These are phyloP conservation scores for Phylloporus arenicola DNA, from an alignment of 768 basidiomycete species.

Conservation along the genomic window DNA sequence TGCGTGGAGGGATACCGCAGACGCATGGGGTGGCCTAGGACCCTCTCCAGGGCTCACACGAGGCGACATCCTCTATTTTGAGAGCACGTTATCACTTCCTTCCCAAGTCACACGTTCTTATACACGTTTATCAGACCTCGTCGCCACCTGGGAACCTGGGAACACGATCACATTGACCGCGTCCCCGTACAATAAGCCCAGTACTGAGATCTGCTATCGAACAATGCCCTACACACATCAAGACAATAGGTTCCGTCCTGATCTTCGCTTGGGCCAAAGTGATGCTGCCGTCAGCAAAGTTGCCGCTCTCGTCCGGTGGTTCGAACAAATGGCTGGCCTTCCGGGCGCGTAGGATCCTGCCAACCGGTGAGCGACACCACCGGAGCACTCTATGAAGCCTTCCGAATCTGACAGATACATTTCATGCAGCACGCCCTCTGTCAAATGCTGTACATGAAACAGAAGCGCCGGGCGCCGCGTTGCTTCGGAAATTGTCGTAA, in stretches of 20 bases:
- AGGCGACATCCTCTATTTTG: conserved; percentile 67
- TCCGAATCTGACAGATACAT: conserved; percentile 9
- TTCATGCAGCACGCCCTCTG: conserved; percentile 7
- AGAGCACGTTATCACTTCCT: conserved; percentile 45
- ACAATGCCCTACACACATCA: conserved; percentile 61
- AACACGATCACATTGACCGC: conserved; percentile 54
- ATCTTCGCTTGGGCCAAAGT: conserved; percentile 63
- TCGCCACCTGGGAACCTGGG: conserved; percentile 40
- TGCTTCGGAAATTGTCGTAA: conserved; percentile 24
- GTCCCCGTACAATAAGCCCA: conserved; percentile 61
- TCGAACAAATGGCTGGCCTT: conserved; percentile 68
- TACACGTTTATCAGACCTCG: conserved; percentile 43
- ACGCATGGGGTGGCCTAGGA: conserved; percentile 55
- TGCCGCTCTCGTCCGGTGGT: conserved; percentile 61
- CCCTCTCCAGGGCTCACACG: conserved; percentile 46
- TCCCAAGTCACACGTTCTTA: conserved; percentile 12
- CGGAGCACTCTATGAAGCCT: conserved; percentile 3
- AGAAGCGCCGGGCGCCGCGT: conserved; percentile 21
- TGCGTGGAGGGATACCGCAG: conserved; percentile 75
- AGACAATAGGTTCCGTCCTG: conserved; percentile 62
- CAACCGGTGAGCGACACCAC: conserved; percentile 13
- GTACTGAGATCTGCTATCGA: conserved; percentile 68
- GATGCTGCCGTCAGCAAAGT: conserved; percentile 68
- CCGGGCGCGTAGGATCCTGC: conserved; percentile 7
- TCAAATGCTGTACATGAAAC: conserved; percentile 22